Evolutionary conservation across 2,329 filamentous ascomycete genomes (phyloP).

Genomic region (Sarocladium brachiariae): DNA sequence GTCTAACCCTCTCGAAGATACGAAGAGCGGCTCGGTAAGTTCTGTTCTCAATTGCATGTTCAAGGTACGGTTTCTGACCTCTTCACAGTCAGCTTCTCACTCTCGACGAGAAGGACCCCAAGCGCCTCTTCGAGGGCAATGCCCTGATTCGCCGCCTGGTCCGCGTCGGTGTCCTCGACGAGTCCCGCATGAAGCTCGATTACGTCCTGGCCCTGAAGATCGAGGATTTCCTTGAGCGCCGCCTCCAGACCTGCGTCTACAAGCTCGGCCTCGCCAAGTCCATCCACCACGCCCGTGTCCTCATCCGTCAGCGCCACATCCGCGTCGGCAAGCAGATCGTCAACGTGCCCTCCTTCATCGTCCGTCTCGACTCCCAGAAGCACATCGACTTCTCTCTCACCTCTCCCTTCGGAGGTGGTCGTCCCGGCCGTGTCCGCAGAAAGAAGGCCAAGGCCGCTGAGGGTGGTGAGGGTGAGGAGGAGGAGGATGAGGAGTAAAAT

Average conservation of each 20-base stretch:
- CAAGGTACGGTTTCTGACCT: conserved; percentile 25
- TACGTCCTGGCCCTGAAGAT: conserved; percentile 99
- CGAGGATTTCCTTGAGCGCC: conserved; percentile 99
- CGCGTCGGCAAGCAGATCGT: conserved; percentile 99
- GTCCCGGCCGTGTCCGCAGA: conserved; percentile 94
- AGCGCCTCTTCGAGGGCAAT: conserved; percentile 99
- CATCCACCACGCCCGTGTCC: conserved; percentile 99
- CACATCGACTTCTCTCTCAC: conserved; percentile 99
- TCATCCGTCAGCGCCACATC: conserved; percentile 99
- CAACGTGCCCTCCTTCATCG: conserved; percentile 99
- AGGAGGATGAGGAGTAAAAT: conserved; percentile 73
- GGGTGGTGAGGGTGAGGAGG: conserved; percentile 73
- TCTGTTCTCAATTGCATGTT: not conserved
- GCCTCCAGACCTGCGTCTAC: conserved; percentile 99
- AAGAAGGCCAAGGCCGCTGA: conserved; percentile 99
- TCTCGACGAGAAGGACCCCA: conserved; percentile 99
- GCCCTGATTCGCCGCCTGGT: conserved; percentile 99
- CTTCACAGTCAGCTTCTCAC: conserved; percentile 88
- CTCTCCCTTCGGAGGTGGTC: conserved; percentile 96
- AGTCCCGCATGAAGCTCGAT: conserved; percentile 99
- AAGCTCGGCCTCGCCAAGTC: conserved; percentile 99
- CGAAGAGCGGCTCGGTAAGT: conserved; percentile 98
- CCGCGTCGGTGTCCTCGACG: conserved; percentile 98
- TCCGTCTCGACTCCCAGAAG: conserved; percentile 99
- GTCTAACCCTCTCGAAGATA: conserved; percentile 99